These are phyloP conservation scores for Globisporangium middletonii DNA, from an alignment of 352 stramenopile genomes.

Conservation along the genomic window DNA sequence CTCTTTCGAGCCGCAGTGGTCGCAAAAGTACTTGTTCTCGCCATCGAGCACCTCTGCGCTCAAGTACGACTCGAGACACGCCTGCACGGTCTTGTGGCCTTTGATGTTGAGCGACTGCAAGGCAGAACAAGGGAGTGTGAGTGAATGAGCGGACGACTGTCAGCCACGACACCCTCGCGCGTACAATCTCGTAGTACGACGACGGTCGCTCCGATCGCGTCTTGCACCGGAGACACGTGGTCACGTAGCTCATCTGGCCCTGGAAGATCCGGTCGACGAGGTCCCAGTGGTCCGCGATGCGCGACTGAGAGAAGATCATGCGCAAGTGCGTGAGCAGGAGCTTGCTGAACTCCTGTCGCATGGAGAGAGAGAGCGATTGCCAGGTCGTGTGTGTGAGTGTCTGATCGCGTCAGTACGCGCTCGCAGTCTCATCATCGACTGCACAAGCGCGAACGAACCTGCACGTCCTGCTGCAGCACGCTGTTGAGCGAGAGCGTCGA, in stretches of 20 bases:
- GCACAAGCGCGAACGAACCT: constrained; percentile 29
- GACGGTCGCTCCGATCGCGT: constrained; percentile 55
- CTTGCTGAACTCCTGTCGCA: constrained; percentile 83
- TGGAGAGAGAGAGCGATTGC: neutral
- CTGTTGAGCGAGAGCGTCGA: constrained; percentile 75
- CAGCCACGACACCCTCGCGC: neutral
- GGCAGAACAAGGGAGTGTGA: neutral
- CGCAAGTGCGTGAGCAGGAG: constrained; percentile 74
- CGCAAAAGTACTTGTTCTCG: constrained; percentile 87
- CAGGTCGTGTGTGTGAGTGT: too few species aligned
- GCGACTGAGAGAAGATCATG: constrained; percentile 68
- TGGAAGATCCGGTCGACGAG: constrained; percentile 76
- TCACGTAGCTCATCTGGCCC: constrained; percentile 81
- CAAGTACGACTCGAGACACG: constrained; percentile 70
- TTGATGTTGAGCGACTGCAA: constrained; percentile 79
- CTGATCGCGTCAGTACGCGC: too few species aligned
- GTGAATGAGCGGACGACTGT: neutral
- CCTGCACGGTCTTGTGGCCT: constrained; percentile 62
- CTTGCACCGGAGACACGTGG: constrained; percentile 70
- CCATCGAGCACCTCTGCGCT: constrained; percentile 68
- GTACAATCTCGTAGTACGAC: constrained; percentile 80
- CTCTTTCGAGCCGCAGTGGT: constrained; percentile 69
- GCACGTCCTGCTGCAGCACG: constrained; percentile 82
- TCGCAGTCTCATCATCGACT: too few species aligned
- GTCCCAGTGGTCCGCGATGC: constrained; percentile 43